Percentiles rank a stretch among this genome's conserved stretches.
Conservation (phyloP, 2,329 filamentous ascomycete species). For the Arthrobotrys musiformis region DNA sequence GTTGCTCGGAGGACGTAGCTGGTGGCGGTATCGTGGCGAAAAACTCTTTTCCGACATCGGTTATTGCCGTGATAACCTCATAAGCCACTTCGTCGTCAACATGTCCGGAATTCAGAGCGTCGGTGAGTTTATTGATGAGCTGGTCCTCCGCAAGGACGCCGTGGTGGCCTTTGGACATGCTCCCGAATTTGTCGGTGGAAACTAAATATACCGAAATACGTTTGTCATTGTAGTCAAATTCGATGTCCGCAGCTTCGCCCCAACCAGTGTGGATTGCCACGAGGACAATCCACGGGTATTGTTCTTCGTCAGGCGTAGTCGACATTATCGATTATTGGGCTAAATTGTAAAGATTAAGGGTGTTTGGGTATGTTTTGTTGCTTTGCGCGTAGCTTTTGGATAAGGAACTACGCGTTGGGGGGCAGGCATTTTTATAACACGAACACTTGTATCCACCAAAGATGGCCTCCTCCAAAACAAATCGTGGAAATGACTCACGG, state of each 20-base stretch:
- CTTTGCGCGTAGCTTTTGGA: too few relatives aligned
- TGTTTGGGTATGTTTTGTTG: not conserved
- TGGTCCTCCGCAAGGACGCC: not conserved
- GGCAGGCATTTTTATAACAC: too few relatives aligned
- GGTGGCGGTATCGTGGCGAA: not conserved
- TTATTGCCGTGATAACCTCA: not conserved
- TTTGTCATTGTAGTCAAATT: not conserved
- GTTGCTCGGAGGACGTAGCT: not conserved
- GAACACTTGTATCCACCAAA: too few relatives aligned
- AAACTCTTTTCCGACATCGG: slow-evolving; percentile 4
- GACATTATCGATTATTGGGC: not conserved
- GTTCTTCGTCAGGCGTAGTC: not conserved
- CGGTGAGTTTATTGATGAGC: not conserved
- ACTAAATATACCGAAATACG: not conserved
- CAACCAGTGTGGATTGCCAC: not conserved
- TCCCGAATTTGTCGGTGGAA: not conserved
- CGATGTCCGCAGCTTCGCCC: not conserved
- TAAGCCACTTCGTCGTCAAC: not conserved
- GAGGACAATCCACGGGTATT: not conserved
- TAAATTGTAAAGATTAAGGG: not conserved
- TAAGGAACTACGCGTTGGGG: too few relatives aligned
- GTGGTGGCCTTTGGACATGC: not conserved
- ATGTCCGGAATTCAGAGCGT: not conserved
- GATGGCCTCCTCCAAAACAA: too few relatives aligned
- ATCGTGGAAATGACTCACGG: too few relatives aligned